Evolutionary conservation across 768 basidiomycete species (phyloP).

Genomic region (Floccularia luteovirens): DNA sequence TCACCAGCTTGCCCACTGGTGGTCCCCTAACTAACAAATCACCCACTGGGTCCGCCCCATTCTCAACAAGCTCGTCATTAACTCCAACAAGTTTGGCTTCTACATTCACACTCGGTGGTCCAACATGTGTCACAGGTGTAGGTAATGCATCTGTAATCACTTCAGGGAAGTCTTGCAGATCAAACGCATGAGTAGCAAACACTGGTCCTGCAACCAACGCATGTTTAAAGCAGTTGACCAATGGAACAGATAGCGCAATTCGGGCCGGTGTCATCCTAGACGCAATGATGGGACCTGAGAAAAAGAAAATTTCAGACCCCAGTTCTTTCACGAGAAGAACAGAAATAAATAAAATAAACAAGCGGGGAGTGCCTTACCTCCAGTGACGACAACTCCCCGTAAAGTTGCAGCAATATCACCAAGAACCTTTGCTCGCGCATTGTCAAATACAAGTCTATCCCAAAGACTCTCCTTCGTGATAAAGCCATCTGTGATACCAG

Average conservation of each 20-base stretch:
- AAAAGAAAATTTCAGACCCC: slow-evolving; percentile 3
- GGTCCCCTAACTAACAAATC: slow-evolving; percentile 63
- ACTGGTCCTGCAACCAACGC: slow-evolving; percentile 67
- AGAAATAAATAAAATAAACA: no score
- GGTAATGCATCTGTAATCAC: slow-evolving; percentile 17
- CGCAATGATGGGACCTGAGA: slow-evolving; percentile 40
- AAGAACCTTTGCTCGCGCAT: slow-evolving; percentile 51
- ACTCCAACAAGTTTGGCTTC: slow-evolving; percentile 75
- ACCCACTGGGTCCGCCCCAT: slow-evolving; percentile 60
- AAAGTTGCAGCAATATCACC: slow-evolving; percentile 56
- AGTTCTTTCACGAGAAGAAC: background rate
- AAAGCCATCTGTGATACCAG: slow-evolving; percentile 64
- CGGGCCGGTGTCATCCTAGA: slow-evolving; percentile 53
- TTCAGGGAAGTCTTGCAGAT: slow-evolving; percentile 67
- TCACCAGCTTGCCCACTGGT: slow-evolving; percentile 50
- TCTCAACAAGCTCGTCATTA: slow-evolving; percentile 57
- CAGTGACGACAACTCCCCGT: slow-evolving; percentile 64
- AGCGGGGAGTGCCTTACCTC: slow-evolving; percentile 46
- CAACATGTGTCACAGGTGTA: slow-evolving; percentile 40
- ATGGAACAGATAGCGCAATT: slow-evolving; percentile 68
- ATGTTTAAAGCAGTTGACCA: slow-evolving; percentile 59
- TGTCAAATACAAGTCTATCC: slow-evolving; percentile 73
- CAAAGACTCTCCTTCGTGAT: slow-evolving; percentile 75
- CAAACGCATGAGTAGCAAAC: slow-evolving; percentile 76
- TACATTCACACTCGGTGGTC: slow-evolving; percentile 79